phyloP scores from a whole-genome alignment of 768 basidiomycete genomes.

The Daedaleopsis sinensis region DNA sequence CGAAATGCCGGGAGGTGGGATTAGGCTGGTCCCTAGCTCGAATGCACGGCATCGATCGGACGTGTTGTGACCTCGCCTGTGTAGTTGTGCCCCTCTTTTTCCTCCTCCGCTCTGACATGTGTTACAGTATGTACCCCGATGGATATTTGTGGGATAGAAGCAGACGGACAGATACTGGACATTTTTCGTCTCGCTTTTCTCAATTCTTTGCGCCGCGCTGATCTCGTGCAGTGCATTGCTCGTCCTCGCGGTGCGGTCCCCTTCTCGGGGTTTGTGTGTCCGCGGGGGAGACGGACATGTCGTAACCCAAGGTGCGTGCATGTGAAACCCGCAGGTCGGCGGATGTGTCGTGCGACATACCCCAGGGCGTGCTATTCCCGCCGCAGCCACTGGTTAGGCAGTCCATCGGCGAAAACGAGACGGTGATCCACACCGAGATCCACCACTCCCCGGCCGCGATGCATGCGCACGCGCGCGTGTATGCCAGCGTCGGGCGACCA shows the following conservation, averaged over 20 bases:
- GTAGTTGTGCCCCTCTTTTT: slow-evolving; percentile 6
- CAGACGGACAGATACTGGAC: background rate
- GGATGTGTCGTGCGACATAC: background rate
- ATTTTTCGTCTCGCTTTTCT: background rate
- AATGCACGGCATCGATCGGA: slow-evolving; percentile 11
- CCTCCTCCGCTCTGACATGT: background rate
- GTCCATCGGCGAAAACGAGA: background rate
- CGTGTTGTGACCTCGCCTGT: slow-evolving; percentile 8
- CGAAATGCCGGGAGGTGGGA: slow-evolving; percentile 21
- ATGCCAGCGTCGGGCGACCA: background rate
- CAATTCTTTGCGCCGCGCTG: background rate
- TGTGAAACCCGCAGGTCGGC: background rate
- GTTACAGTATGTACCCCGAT: background rate
- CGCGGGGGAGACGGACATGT: background rate
- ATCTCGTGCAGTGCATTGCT: background rate
- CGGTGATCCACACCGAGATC: background rate
- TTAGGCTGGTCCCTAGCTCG: slow-evolving; percentile 28
- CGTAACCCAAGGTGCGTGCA: slow-evolving; percentile 1
- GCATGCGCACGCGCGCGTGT: background rate
- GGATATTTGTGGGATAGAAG: background rate
- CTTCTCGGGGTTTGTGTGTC: background rate
- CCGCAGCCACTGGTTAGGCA: background rate
- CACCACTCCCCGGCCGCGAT: background rate
- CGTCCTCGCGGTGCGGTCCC: background rate
- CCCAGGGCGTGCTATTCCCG: background rate